Evolutionary conservation across 768 basidiomycete species (phyloP), one percentile per base, ranked within the genome.

Genomic region (Amanita inopinata): DNA sequence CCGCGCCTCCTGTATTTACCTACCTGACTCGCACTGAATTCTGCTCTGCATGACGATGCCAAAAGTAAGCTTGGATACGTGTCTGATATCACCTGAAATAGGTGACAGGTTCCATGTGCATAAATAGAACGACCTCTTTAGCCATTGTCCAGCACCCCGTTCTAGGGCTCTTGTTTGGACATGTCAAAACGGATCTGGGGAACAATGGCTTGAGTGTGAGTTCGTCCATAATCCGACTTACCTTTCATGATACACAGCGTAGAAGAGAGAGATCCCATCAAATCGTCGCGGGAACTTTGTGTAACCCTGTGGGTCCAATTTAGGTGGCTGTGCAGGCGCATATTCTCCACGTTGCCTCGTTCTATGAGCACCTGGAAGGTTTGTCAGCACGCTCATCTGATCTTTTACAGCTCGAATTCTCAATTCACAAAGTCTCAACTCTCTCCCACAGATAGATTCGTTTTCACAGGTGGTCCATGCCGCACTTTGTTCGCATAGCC

Each of bases 1-100:
- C 64, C 62, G 63, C 62, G 63, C 58, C 52, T 52, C 58, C 52
- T 51, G 46, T 48, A 22, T 33, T 15, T 22, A 8, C 22, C 11
- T 22, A 22, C 32, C 37, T 36, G 36, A 46, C 31, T 40, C 43
- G 25, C 23, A 19, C 32, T 46, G 34, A 28, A 18, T 43, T 32
- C n/a, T 19, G 19, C 31, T 38, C 25, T 28, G 19, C 36, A 28
- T 35, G 27, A 33, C 20, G 33, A 34, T 32, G 41, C 12, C 30
- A 15, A 18, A 28, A 24, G 34, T 41, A n/a, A n/a, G n/a, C n/a
- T n/a, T n/a, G n/a, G n/a, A n/a, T n/a, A n/a, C n/a, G n/a, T n/a
- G n/a, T n/a, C n/a, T n/a, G n/a, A n/a, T n/a, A n/a, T n/a, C n/a
- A n/a, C n/a, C n/a, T n/a, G n/a, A n/a, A n/a, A n/a, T n/a, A n/a